These are phyloP conservation scores for Monosporascus sp. DNA, from an alignment of 2,329 filamentous ascomycete species.

Conservation along the genomic window DNA sequence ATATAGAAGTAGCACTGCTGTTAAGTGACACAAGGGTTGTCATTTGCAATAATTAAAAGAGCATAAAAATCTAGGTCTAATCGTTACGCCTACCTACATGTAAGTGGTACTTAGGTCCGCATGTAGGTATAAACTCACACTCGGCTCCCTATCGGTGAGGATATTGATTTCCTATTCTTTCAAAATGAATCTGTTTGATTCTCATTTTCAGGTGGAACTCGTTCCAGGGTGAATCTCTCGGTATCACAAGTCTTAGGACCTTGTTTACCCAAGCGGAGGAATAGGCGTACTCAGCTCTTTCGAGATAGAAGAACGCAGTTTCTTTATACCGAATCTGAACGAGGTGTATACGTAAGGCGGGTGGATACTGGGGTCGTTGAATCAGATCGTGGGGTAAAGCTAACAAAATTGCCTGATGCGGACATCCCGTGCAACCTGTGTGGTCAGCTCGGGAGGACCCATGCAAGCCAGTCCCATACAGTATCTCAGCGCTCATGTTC, in stretches of 20 bases:
- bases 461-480: neutral
- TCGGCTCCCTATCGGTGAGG: too few relatives aligned
- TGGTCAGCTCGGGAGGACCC: neutral
- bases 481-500: neutral
- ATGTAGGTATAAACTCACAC: too few relatives aligned
- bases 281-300: neutral
- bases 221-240: neutral
- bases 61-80: too few relatives aligned
- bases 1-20: too few relatives aligned
- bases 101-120: too few relatives aligned
- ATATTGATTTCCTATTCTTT: too few relatives aligned
- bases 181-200: neutral
- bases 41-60: too few relatives aligned
- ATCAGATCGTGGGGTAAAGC: neutral
- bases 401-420: neutral
- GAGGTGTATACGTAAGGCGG: too few relatives aligned
- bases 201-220: neutral
- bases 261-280: neutral
- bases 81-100: too few relatives aligned
- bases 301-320: too few relatives aligned
- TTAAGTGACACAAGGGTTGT: too few relatives aligned
- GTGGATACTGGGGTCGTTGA: neutral
- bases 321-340: neutral
- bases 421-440: neutral
- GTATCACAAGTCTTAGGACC: neutral